Base-by-base conservation (phyloP, 257 asterid genomes). In the Ajuga chamaepitys region DNA sequence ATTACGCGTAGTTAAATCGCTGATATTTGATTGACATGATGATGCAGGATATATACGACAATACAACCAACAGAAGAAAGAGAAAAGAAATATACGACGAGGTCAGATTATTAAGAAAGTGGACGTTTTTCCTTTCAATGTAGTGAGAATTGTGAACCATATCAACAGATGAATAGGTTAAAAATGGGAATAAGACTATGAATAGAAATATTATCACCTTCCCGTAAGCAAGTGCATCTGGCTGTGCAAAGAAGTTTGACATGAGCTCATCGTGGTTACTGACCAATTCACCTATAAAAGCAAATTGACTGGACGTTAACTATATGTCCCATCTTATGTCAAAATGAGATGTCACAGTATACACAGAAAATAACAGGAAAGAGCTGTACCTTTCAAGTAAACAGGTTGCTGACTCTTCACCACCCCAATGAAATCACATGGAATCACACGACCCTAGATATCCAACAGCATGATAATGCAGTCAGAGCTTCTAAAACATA, bases 161-260 rank as follows among this genome's bases (percentile, higher is more conserved):
- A n/a, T 67, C 24, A 28, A 34, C 16, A 3, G 44, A 42, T 21
- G 26, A 53, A 60, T 35, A 34, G 20, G 45, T 40, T n/a, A n/a
- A 38, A 25, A 57, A 71, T 11, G 48, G 55, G 68, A 64, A 22
- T 24, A 54, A 21, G 9, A 61, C 47, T 2, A 46, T 22, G 25
- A 12, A 38, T 42, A 55, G 34, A 17, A 59, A 42, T 28, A 37
- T 59, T 67, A 55, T 62, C 58, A 86, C 99, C 96, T 94, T 94
- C 55, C 99, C 99, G 72, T 88, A 90, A 48, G 99, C 96, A 24
- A 94, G 95, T 70, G 99, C 99, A 80, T 94, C 99, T 18, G 99
- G 96, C 85, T 94, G 99, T 38, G 99, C 99, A 79, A 90, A 94
- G 84, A 90, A 94, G 92, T 94, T 94, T 0, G 99, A 94, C 99